phyloP scores from a whole-genome alignment of 169 alveolate genomes.

The Cryptosporidium viatorum region DNA sequence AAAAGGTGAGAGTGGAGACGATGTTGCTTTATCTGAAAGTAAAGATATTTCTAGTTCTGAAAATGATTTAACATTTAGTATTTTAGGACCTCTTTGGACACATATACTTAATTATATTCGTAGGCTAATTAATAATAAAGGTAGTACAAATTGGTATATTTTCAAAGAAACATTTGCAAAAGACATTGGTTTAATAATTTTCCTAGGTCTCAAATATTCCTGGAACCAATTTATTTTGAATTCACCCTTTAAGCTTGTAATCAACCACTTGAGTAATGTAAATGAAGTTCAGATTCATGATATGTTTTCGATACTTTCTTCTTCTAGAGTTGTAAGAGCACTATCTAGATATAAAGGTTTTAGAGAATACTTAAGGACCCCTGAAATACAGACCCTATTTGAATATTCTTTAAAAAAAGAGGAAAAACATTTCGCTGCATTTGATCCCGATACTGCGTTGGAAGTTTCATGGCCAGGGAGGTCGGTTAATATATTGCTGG shows the following conservation, averaged over 20 bases:
- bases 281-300: conserved; percentile 60
- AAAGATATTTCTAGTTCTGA: conserved; percentile 4
- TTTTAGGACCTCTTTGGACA: conserved; percentile 56
- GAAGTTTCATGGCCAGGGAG: conserved; percentile 72
- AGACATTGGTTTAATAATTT: conserved; percentile 46
- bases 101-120: conserved; percentile 57
- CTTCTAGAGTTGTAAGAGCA: conserved; percentile 62
- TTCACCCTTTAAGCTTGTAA: conserved; percentile 41
- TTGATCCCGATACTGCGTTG: conserved; percentile 70
- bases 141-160: conserved; percentile 45
- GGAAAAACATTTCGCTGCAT: conserved; percentile 67
- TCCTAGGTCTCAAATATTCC: conserved; percentile 62
- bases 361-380: conserved; percentile 44
- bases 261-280: conserved; percentile 36
- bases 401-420: conserved; percentile 69
- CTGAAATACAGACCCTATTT: conserved; percentile 24
- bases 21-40: not conserved
- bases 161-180: conserved; percentile 55
- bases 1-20: not conserved
- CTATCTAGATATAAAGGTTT: conserved; percentile 51
- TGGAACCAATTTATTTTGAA: conserved; percentile 62
- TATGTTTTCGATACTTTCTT: conserved; percentile 21
- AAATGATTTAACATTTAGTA: conserved; percentile 16
- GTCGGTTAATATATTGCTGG: conserved; percentile 23
- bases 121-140: conserved; percentile 33